These are phyloP conservation scores for Sclerotiophoma versabilis DNA, from an alignment of 2,329 filamentous ascomycete genomes.

Conservation along the genomic window DNA sequence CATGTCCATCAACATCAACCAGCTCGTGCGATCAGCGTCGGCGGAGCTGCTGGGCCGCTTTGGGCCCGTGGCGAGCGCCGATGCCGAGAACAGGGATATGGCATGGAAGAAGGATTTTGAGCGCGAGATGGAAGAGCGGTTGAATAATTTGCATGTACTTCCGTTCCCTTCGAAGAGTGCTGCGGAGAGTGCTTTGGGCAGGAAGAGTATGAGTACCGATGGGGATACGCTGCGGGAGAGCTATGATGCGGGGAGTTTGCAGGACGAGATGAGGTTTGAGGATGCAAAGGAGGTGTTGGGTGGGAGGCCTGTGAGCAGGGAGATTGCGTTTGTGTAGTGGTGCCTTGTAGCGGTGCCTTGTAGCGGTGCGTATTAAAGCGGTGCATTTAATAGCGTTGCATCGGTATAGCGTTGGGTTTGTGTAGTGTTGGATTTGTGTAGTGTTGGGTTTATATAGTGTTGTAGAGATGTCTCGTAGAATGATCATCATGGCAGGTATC, in stretches of 20 bases:
- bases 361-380: too few relatives aligned
- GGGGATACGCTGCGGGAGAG: constrained; percentile 6
- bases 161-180: constrained; percentile 6
- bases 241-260: constrained; percentile 3
- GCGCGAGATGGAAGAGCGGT: constrained; percentile 19
- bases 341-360: too few relatives aligned
- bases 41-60: constrained; percentile 23
- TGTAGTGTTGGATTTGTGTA: too few relatives aligned
- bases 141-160: constrained; percentile 7
- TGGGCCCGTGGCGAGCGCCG: constrained; percentile 17
- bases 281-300: constrained; percentile 7
- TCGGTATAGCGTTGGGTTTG: too few relatives aligned
- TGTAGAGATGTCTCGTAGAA: too few relatives aligned
- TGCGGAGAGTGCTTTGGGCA: background rate
- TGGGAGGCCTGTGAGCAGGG: constrained; percentile 1
- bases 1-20: background rate
- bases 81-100: constrained; percentile 12
- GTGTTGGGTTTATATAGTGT: too few relatives aligned
- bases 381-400: too few relatives aligned
- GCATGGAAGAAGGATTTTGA: constrained; percentile 22
- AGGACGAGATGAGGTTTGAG: constrained; percentile 11
- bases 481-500: too few relatives aligned
- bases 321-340: background rate
- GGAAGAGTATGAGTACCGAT: constrained; percentile 4
- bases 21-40: constrained; percentile 16